Percentiles rank a stretch among this genome's conserved stretches.
Evolutionary conservation across 352 stramenopile genomes (phyloP).

Genomic region (Phytophthora pluvialis): DNA sequence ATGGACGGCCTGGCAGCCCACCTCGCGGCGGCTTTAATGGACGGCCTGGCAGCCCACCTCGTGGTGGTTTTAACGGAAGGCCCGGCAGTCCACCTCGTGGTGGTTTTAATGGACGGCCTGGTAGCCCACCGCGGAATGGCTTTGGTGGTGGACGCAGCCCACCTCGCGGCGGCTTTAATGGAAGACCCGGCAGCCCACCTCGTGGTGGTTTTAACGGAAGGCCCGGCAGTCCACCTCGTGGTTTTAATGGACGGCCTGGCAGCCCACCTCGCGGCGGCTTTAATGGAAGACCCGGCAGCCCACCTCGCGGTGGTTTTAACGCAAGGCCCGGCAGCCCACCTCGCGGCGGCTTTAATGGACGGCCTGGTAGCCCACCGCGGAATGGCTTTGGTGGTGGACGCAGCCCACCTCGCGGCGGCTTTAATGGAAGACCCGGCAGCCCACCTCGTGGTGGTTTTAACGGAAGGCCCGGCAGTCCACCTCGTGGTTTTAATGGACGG

Average conservation of each 20-base stretch:
- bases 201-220: conserved; percentile 3
- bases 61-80: conserved; percentile 16
- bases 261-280: conserved; percentile 14
- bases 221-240: conserved; percentile 14
- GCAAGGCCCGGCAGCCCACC: conserved; percentile 4
- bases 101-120: conserved; percentile 11
- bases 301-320: not conserved
- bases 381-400: no score
- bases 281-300: conserved; percentile 16
- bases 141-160: conserved; percentile 11
- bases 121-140: conserved; percentile 20
- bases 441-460: conserved; percentile 15
- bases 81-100: conserved; percentile 12
- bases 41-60: conserved; percentile 14
- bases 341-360: conserved; percentile 7
- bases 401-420: conserved; percentile 14
- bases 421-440: conserved; percentile 12
- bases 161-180: conserved; percentile 20
- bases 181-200: conserved; percentile 22
- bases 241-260: conserved; percentile 15
- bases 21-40: conserved; percentile 10
- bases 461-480: conserved; percentile 15
- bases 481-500: conserved; percentile 9
- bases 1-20: conserved; percentile 16
- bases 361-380: not conserved